Conservation (phyloP, 129 eudicot genomes). For the Pulicaria dysenterica region DNA sequence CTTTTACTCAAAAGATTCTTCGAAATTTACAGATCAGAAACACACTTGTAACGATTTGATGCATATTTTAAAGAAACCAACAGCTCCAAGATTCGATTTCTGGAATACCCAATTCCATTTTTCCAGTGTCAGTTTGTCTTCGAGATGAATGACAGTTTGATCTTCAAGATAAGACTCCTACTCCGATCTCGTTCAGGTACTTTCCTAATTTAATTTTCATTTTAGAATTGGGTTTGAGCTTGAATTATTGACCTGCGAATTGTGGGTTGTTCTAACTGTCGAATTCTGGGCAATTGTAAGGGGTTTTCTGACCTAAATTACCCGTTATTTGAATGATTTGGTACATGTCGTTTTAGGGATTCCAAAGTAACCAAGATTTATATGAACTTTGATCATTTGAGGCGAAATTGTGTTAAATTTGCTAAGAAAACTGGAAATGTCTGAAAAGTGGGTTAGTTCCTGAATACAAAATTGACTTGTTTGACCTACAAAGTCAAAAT, state of each 20-base stretch:
- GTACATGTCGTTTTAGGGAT: background rate
- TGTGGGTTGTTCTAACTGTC: slow-evolving; percentile 23
- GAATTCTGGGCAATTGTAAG: background rate
- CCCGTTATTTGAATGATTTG: slow-evolving; percentile 10
- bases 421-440: background rate
- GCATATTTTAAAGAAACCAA: slow-evolving; percentile 1
- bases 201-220: background rate
- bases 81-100: slow-evolving; percentile 18
- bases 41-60: slow-evolving; percentile 28
- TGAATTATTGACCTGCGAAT: slow-evolving; percentile 11
- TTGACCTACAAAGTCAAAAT: slow-evolving; percentile 15
- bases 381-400: background rate
- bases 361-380: background rate
- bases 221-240: slow-evolving; percentile 9
- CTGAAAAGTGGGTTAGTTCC: background rate
- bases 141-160: slow-evolving; percentile 23
- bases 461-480: slow-evolving; percentile 7
- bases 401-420: background rate
- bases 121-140: background rate
- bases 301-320: slow-evolving; percentile 2
- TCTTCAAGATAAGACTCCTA: slow-evolving; percentile 26
- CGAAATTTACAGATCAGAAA: slow-evolving; percentile 21
- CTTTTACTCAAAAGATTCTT: slow-evolving; percentile 19
- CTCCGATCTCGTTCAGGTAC: slow-evolving; percentile 40
- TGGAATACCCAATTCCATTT: slow-evolving; percentile 24